Evolutionary conservation across 2,329 filamentous ascomycete species (phyloP), one percentile per base, ranked within the genome.

Genomic region (Scedosporium dehoogii): DNA sequence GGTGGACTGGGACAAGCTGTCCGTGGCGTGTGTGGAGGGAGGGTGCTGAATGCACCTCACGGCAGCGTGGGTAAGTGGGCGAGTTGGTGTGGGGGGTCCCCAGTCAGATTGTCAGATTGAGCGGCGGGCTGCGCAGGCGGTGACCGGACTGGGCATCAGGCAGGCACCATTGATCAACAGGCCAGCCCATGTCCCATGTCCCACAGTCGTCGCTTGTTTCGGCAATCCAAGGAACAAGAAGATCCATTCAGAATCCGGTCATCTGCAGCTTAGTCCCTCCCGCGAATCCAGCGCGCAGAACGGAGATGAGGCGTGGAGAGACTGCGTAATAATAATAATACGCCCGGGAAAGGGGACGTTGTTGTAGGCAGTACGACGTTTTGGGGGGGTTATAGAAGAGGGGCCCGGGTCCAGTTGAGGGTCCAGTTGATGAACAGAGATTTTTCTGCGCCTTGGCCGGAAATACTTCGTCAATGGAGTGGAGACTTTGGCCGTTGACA

Each of bases 21-120:
- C 21, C 25, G 29, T 58, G 55, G 55, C 33, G 33, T 48, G 33
- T 48, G 16, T 21, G 44, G 16, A 18, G 16, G 33, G 16, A 16
- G 41, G 56, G 56, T 55, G 51, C 51, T 23, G 18, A 16, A 33
- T 25, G 56, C 27, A 58, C 27, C 56, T 58, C n/a, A 23, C 56
- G 16, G 27, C 46, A n/a, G 46, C n/a, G n/a, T 18, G 27, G 29
- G 56, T 58, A 25, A 10, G 56, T 21, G 33, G 18, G 10, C 18
- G 42, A 23, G 56, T 18, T 44, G 44, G 44, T 42, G 59, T 21
- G 44, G 33, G 58, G 58, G 33, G n/a, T 23, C 18, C 44, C 59
- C 48, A 51, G 59, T 53, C 46, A 33, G 44, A 44, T n/a, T 44
- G 48, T 60, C 59, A 23, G 59, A 60, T 60, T 60, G 25, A 55